Evolutionary conservation across 805 yeast species (phyloP).

Genomic region (Suhomyces tanzawaensis): DNA sequence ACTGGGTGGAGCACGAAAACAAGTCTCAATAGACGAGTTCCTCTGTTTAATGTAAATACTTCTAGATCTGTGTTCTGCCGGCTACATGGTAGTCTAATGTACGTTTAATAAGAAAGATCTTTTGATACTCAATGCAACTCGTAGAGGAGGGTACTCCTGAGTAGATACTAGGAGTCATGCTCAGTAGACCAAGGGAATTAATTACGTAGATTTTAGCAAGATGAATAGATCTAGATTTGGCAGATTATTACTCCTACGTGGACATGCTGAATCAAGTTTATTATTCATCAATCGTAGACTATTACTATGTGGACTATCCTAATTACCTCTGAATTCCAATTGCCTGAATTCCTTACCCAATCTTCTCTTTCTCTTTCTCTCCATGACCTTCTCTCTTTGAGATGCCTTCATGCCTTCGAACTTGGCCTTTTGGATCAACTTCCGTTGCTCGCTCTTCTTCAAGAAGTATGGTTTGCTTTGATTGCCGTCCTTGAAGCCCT

Average conservation of each 20-base stretch:
- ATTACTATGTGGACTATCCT: too few relatives aligned
- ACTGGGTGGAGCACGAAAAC: conserved; percentile 60
- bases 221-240: too few relatives aligned
- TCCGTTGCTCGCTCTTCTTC: conserved; percentile 68
- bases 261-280: too few relatives aligned
- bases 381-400: conserved; percentile 79
- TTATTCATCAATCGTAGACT: too few relatives aligned
- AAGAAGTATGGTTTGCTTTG: conserved; percentile 54
- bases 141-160: too few relatives aligned
- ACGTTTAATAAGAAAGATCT: not conserved
- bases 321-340: conserved; percentile 33
- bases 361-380: conserved; percentile 82
- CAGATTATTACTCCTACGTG: too few relatives aligned
- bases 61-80: not conserved
- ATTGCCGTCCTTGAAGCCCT: conserved; percentile 47
- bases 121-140: too few relatives aligned
- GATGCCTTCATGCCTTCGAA: conserved; percentile 68
- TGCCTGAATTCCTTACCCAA: conserved; percentile 75
- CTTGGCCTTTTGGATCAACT: conserved; percentile 72
- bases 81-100: not conserved
- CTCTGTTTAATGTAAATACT: not conserved
- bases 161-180: too few relatives aligned
- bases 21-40: not conserved
- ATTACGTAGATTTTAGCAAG: too few relatives aligned
- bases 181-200: too few relatives aligned